Base-by-base conservation (phyloP, 148 eudicot species). In the Chenopodium album region DNA sequence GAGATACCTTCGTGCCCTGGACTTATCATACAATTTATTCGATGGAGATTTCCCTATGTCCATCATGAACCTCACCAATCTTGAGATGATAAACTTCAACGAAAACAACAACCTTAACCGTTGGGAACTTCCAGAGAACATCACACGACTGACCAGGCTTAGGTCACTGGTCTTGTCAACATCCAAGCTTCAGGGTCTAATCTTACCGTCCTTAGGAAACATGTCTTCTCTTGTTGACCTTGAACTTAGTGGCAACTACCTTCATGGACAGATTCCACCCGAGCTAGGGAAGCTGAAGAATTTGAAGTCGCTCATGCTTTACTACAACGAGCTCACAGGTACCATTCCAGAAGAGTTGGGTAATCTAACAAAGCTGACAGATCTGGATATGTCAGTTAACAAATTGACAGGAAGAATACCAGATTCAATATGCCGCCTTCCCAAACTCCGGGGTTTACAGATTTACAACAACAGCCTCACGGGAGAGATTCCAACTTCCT, bases 381-480 rank as follows among this genome's bases (percentile, higher is more conserved):
- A 92, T 76, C 73, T 93, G 69, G 99, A 95, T 81, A 87, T 95
- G 83, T 95, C 99, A 6, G 97, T 92, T 23, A 95, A 95, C 90
- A 82, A 80, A 77, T 81, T 95, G 64, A 85, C 87, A 6, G 98
- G 98, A 77, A 82, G 71, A 13, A 85, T 95, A 63, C 97, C 98
- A 8, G 87, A 84, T 20, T 87, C 94, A 22, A 31, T 93, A 63
- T 90, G 92, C 79, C 86, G 86, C 41, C 94, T 95, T 70, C 93
- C 98, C 0, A 89, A 90, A 44, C 93, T 95, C 48, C 23, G 77
- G 50, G 83, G 84, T 54, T 54, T 95, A 77, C 97, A 95, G 89
- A 79, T 95, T 26, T 95, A 95, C 95, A 92, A 91, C 87, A 95
- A 90, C 82, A 88, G 91, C 82, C 93, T 95, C 69, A 84, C 91